Evolutionary conservation across 345 rosid species (phyloP).

Genomic region (Rhodomyrtus tomentosa): DNA sequence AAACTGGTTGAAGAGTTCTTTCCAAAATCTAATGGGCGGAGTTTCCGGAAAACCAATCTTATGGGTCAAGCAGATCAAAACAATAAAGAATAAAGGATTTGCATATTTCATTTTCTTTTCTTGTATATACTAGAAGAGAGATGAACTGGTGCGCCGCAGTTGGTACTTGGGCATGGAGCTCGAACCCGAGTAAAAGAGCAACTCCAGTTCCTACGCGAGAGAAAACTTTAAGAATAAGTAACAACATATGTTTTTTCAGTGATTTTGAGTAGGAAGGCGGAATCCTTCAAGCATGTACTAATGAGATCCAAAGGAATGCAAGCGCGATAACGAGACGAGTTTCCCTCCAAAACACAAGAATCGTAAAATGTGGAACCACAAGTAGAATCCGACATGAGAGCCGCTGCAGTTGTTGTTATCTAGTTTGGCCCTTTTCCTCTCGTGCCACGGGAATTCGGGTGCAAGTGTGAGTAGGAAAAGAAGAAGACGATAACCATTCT

Average conservation of each 20-base stretch:
- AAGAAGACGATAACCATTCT: neutral
- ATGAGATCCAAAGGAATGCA: neutral
- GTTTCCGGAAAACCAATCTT: neutral
- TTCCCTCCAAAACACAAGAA: neutral
- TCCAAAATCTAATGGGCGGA: neutral
- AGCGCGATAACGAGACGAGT: neutral
- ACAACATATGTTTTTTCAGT: neutral
- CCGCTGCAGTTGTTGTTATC: neutral
- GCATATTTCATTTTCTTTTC: neutral
- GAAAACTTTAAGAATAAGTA: neutral
- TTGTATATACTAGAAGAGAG: neutral
- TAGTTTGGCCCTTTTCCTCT: neutral
- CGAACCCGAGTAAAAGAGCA: neutral
- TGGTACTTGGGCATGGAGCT: neutral
- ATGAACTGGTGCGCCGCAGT: slow-evolving; percentile 5
- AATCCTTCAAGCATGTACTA: neutral
- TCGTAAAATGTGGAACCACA: neutral
- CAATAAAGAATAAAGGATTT: neutral
- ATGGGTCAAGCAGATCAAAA: neutral
- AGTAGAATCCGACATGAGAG: neutral
- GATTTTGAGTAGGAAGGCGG: neutral
- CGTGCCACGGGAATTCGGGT: neutral
- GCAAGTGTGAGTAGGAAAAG: neutral
- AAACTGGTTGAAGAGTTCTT: neutral
- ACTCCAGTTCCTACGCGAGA: neutral